These are phyloP conservation scores for Syncephalastrum racemosum DNA, from an alignment of 371 early-diverging fungal genomes.

Conservation along the genomic window DNA sequence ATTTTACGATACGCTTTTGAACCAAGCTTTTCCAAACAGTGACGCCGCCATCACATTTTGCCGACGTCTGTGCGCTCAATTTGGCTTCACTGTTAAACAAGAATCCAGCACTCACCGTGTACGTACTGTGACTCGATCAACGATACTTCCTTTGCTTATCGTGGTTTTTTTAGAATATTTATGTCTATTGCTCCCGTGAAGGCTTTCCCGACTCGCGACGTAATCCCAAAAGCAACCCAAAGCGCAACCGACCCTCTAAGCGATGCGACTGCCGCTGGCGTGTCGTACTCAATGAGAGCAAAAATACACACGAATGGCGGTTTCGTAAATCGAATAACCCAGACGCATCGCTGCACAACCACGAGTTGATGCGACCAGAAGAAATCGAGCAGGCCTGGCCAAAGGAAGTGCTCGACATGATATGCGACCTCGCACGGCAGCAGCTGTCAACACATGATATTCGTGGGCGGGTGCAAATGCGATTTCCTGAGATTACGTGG, in stretches of 20 bases:
- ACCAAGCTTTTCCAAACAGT: slow-evolving; percentile 41
- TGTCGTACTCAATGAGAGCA: slow-evolving; percentile 54
- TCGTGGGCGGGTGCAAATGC: slow-evolving; percentile 50
- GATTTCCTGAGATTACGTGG: slow-evolving; percentile 58
- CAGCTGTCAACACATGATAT: slow-evolving; percentile 58
- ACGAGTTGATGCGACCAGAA: slow-evolving; percentile 57
- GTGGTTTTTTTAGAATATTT: slow-evolving; percentile 40
- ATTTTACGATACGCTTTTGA: slow-evolving; percentile 43
- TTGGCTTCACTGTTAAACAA: slow-evolving; percentile 68
- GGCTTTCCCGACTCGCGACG: slow-evolving; percentile 55
- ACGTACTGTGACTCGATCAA: slow-evolving; percentile 16
- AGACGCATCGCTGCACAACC: slow-evolving; percentile 59
- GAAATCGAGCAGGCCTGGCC: slow-evolving; percentile 66
- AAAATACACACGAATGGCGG: slow-evolving; percentile 45
- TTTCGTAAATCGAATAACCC: slow-evolving; percentile 65
- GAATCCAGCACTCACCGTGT: slow-evolving; percentile 69
- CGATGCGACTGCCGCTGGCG: slow-evolving; percentile 62
- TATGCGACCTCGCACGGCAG: slow-evolving; percentile 55
- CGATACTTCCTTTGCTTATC: not conserved
- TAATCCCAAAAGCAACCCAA: slow-evolving; percentile 47
- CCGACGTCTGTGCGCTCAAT: slow-evolving; percentile 55
- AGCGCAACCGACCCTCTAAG: slow-evolving; percentile 53
- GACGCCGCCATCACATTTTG: slow-evolving; percentile 55
- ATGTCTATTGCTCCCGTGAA: slow-evolving; percentile 60
- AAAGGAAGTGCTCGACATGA: slow-evolving; percentile 52